Evolutionary conservation across 345 rosid species (phyloP), one percentile per base, ranked within the genome.

Genomic region (Citrus trifoliata): DNA sequence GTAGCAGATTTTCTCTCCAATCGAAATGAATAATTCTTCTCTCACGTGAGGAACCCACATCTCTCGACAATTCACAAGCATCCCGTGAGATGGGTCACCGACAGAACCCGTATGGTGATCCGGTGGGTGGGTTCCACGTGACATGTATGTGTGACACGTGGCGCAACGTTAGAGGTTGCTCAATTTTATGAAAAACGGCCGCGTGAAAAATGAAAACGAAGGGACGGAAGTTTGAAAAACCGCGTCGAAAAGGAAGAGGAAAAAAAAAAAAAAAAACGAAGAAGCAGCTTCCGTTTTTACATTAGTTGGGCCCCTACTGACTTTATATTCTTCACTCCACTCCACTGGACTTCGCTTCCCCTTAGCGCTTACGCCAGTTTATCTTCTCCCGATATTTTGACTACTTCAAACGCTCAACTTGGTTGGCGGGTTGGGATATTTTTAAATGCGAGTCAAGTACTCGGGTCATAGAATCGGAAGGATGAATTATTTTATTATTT

Each of bases 181-280:
- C 30, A 1, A 7, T 67, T 4, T 51, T 28, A 12, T 71, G 37
- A 21, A 67, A 71, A 72, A 67, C 80, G 71, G 80, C 82, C 75
- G 70, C 82, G 70, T 76, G 80, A 82, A 19, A 42, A 22, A 3
- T 24, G 46, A 74, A 18, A 28, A 25, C 5, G 1, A 2, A 1
- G 21, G 61, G 10, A 6, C 4, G 7, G 12, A 6, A n/a, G 18
- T 67, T 2, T n/a, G 4, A 2, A 21, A 79, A 79, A 76, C 78
- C 80, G 78, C 82, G 80, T 79, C 55, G 24, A 72, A 38, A 38
- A 38, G 42, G 10, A 1, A 7, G 7, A 10, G 10, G 42, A 0
- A 2, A 8, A 38, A 7, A 7, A 37, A 7, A 38, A 8, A 38
- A 0, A 8, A 42, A 3, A 10, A 42, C 10, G 3, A 42, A 2